These are phyloP conservation scores for Nigrospora oryzae DNA, from an alignment of 2,329 filamentous ascomycete species.

Conservation along the genomic window DNA sequence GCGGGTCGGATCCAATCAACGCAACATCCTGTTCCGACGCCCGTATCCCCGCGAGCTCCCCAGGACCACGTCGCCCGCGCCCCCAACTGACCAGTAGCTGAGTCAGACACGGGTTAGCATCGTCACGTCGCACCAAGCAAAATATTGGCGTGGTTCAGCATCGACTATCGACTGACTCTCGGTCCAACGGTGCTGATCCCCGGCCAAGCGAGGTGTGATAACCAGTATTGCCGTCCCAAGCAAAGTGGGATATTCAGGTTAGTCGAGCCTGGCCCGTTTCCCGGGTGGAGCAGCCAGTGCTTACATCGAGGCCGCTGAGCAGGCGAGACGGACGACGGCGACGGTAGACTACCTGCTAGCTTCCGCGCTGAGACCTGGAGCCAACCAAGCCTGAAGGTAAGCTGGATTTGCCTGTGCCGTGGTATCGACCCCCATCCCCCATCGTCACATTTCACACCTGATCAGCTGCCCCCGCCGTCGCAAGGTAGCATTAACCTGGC, in stretches of 20 bases:
- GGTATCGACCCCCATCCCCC: not conserved
- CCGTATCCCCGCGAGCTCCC: slow-evolving; percentile 10
- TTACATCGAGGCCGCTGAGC: not conserved
- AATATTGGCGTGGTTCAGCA: too few relatives aligned
- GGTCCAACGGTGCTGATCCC: too few relatives aligned
- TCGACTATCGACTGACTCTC: too few relatives aligned
- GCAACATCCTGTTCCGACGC: slow-evolving; percentile 12
- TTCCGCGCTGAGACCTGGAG: not conserved
- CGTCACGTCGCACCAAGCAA: not conserved
- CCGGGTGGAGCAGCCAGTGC: not conserved
- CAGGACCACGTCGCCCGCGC: slow-evolving; percentile 7
- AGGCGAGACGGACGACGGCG: not conserved
- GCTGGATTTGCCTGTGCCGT: too few relatives aligned
- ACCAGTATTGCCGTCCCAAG: too few relatives aligned
- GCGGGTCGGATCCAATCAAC: slow-evolving; percentile 15
- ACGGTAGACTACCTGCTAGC: not conserved
- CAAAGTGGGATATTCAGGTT: too few relatives aligned
- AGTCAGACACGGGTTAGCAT: slow-evolving; percentile 6
- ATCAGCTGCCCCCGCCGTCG: not conserved
- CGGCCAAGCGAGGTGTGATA: too few relatives aligned
- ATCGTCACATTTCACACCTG: not conserved
- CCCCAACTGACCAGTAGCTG: slow-evolving; percentile 11
- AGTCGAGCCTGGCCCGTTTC: too few relatives aligned
- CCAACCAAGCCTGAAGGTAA: too few relatives aligned
- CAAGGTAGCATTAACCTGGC: not conserved